Conservation (phyloP, 2,329 filamentous ascomycete genomes). For the Colletotrichum incanum region DNA sequence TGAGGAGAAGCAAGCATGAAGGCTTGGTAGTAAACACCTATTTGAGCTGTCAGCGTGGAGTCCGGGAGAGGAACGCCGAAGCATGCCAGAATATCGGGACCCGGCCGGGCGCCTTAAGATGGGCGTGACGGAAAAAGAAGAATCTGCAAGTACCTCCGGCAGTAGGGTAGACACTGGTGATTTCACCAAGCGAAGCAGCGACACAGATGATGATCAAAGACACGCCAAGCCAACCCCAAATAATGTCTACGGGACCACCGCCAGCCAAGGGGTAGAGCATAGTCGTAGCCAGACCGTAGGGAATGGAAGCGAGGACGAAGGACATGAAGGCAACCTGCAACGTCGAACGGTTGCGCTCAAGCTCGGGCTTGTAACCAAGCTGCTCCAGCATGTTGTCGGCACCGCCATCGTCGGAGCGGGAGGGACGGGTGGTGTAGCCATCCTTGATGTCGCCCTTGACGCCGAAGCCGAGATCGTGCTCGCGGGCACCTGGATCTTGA, state of each 20-base stretch:
- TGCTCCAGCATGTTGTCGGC: conserved; percentile 76
- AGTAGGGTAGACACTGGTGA: conserved; percentile 84
- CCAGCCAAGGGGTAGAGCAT: conserved; percentile 77
- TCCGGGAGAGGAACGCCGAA: conserved; percentile 17
- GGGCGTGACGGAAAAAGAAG: conserved; percentile 4
- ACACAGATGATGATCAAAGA: conserved; percentile 81
- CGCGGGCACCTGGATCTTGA: conserved; percentile 43
- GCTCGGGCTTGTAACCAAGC: conserved; percentile 77
- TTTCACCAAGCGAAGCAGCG: conserved; percentile 79
- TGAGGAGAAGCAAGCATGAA: conserved; percentile 78
- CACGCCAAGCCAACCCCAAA: conserved; percentile 81
- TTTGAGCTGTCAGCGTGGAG: conserved; percentile 34
- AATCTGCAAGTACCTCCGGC: conserved; percentile 69
- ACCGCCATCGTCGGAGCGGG: conserved; percentile 54
- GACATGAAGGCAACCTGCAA: conserved; percentile 82
- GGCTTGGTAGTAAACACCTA: conserved; percentile 81
- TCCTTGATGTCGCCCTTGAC: conserved; percentile 37
- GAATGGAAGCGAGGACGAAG: conserved; percentile 82
- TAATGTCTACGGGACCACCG: conserved; percentile 78
- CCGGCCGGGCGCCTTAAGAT: conserved; percentile 19
- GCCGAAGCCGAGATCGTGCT: conserved; percentile 38
- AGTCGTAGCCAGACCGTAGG: conserved; percentile 81
- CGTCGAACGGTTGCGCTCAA: conserved; percentile 76
- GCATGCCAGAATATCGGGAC: conserved; percentile 9
- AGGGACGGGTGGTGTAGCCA: conserved; percentile 41